phyloP scores from a whole-genome alignment of 106 monocot species.

The Ottelia alismoides region DNA sequence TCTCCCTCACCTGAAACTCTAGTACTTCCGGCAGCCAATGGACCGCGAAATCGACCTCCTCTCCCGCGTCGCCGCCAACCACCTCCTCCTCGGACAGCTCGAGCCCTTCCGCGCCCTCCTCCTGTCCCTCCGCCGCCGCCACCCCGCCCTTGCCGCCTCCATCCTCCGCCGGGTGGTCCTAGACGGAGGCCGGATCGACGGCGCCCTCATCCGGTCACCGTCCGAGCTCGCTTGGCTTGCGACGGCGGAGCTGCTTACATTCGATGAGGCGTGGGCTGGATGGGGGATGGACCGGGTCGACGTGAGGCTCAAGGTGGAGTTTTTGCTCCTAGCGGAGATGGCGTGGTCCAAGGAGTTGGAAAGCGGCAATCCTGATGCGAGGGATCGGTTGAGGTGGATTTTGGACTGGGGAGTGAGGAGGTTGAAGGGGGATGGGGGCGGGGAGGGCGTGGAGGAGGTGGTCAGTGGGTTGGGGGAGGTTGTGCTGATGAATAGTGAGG shows the following conservation, averaged over 20 bases:
- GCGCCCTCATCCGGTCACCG: constrained; percentile 44
- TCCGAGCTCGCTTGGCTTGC: constrained; percentile 77
- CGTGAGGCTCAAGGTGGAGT: constrained; percentile 49
- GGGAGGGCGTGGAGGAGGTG: constrained; percentile 27
- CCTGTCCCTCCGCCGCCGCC: constrained; percentile 53
- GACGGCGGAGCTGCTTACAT: constrained; percentile 43
- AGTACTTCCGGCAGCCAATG: too few relatives aligned
- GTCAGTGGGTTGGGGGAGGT: constrained; percentile 29
- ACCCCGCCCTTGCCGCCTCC: constrained; percentile 41
- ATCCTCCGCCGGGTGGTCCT: constrained; percentile 46
- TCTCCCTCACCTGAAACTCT: too few relatives aligned
- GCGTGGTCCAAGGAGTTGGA: constrained; percentile 17
- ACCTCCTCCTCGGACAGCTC: constrained; percentile 88
- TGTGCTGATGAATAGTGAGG: constrained; percentile 33
- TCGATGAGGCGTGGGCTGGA: too few relatives aligned
- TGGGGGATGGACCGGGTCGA: constrained; percentile 25
- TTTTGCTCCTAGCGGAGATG: constrained; percentile 47
- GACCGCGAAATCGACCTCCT: constrained; percentile 52
- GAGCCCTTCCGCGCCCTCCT: constrained; percentile 69
- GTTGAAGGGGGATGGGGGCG: constrained; percentile 30
- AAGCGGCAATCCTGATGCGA: background rate
- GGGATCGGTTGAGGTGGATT: constrained; percentile 19
- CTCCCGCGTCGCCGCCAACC: constrained; percentile 64
- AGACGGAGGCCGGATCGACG: constrained; percentile 55
- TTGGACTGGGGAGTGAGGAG: constrained; percentile 42